A percentile compares a stretch with the other conserved stretches of the same genome.
Conservation (phyloP, 1,284 basidiomycete genomes). For the Ustilago bromivora region DNA sequence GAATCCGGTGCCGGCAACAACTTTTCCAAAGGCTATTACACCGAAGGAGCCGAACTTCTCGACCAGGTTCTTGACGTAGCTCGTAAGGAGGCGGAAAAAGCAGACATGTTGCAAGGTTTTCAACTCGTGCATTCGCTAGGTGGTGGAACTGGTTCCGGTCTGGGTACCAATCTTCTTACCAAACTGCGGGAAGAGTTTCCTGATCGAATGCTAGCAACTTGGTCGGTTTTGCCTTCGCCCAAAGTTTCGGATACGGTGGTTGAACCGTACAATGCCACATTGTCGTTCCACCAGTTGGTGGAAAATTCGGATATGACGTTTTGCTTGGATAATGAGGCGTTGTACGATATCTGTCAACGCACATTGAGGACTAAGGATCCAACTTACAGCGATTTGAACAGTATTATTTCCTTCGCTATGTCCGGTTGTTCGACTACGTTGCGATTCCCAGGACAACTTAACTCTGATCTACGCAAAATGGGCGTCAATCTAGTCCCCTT, state of each 20-base stretch:
- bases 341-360: constrained; percentile 85
- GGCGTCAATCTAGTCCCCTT: constrained; percentile 82
- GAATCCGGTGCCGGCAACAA: constrained; percentile 89
- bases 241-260: constrained; percentile 96
- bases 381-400: constrained; percentile 60
- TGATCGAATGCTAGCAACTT: constrained; percentile 90
- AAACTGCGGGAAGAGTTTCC: constrained; percentile 69
- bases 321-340: constrained; percentile 92
- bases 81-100: constrained; percentile 75
- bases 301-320: constrained; percentile 89
- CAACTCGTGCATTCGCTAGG: constrained; percentile 92
- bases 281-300: constrained; percentile 90
- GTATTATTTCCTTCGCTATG: constrained; percentile 97
- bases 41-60: constrained; percentile 82
- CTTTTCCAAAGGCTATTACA: constrained; percentile 79
- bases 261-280: constrained; percentile 91
- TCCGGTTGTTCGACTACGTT: constrained; percentile 94
- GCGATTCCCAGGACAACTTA: constrained; percentile 94
- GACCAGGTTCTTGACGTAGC: constrained; percentile 79
- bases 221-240: constrained; percentile 89
- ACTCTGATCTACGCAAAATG: constrained; percentile 92
- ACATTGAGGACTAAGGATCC: constrained; percentile 78
- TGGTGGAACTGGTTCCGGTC: constrained; percentile 76
- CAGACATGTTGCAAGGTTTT: constrained; percentile 92
- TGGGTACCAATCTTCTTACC: constrained; percentile 65